Evolutionary conservation across 441 rosid genomes (phyloP).

Genomic region (Adansonia rubrostipa): DNA sequence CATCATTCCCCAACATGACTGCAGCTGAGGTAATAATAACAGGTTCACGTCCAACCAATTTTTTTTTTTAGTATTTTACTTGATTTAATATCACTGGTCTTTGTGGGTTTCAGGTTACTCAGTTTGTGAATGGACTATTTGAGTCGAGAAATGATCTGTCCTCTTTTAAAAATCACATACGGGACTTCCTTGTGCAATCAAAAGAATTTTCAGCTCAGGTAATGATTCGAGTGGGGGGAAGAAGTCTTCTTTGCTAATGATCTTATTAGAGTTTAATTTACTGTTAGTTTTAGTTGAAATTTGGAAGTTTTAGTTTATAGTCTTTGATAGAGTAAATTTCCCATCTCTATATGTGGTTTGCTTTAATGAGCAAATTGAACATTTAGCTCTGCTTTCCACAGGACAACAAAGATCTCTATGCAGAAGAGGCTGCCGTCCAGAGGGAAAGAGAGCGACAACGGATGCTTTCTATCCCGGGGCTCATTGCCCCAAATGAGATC

Average conservation of each 20-base stretch:
- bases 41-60: slow-evolving; percentile 1
- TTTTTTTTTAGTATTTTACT: slow-evolving; percentile 1
- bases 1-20: slow-evolving; percentile 99
- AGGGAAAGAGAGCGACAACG: slow-evolving; percentile 88
- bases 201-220: slow-evolving; percentile 93
- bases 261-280: not conserved
- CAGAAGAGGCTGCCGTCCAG: slow-evolving; percentile 97
- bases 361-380: not conserved
- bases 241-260: not conserved
- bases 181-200: slow-evolving; percentile 94
- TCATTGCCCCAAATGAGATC: slow-evolving; percentile 93
- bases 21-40: slow-evolving; percentile 64
- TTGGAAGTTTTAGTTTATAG: not conserved
- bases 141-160: slow-evolving; percentile 86
- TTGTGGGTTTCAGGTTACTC: slow-evolving; percentile 67
- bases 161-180: slow-evolving; percentile 79
- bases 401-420: slow-evolving; percentile 98
- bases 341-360: not conserved
- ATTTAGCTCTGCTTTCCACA: slow-evolving; percentile 39
- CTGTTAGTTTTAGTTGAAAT: not conserved
- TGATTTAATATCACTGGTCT: slow-evolving; percentile 31
- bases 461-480: slow-evolving; percentile 97
- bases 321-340: not conserved
- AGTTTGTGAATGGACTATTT: slow-evolving; percentile 82
- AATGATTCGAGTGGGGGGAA: slow-evolving; percentile 3